Evolutionary conservation across 768 basidiomycete species (phyloP).

Genomic region (Lyophyllum decastes): DNA sequence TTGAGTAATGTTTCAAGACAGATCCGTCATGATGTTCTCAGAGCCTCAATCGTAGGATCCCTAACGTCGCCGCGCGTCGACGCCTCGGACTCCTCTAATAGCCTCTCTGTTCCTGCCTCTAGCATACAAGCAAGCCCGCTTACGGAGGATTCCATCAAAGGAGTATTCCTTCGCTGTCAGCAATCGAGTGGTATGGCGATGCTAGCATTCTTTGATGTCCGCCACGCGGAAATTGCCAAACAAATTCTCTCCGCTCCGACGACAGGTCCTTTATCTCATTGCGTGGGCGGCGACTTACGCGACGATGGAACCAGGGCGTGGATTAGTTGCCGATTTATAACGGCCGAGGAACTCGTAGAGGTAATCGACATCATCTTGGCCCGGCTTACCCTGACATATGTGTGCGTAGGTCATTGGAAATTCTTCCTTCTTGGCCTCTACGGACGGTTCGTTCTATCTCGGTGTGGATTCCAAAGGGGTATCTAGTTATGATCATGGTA

Average conservation of each 20-base stretch:
- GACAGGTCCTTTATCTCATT: constrained; percentile 27
- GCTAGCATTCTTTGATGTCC: constrained; percentile 61
- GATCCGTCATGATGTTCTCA: constrained; percentile 25
- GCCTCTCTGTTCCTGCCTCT: constrained; percentile 2
- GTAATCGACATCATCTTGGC: constrained; percentile 27
- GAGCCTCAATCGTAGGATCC: constrained; percentile 26
- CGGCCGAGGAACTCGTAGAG: constrained; percentile 44
- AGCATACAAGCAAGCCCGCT: background rate
- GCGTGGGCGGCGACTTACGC: constrained; percentile 27
- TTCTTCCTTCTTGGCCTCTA: constrained; percentile 50
- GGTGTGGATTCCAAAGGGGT: constrained; percentile 34
- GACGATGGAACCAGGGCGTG: constrained; percentile 25
- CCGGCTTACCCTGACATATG: constrained; percentile 9
- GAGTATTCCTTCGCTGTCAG: constrained; percentile 55
- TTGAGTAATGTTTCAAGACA: constrained; percentile 37
- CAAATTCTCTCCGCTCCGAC: constrained; percentile 35
- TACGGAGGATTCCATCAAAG: constrained; percentile 44
- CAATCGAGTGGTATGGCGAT: constrained; percentile 54
- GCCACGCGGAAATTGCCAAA: constrained; percentile 52
- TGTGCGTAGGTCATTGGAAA: constrained; percentile 51
- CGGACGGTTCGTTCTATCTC: constrained; percentile 54
- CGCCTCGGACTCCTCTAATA: background rate
- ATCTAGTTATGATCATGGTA: constrained; percentile 15
- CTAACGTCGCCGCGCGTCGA: constrained; percentile 15
- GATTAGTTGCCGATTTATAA: constrained; percentile 45